Percentiles rank a stretch among this genome's conserved stretches.
Conservation (phyloP, 2,329 filamentous ascomycete species). For the Fusarium zealandicum region DNA sequence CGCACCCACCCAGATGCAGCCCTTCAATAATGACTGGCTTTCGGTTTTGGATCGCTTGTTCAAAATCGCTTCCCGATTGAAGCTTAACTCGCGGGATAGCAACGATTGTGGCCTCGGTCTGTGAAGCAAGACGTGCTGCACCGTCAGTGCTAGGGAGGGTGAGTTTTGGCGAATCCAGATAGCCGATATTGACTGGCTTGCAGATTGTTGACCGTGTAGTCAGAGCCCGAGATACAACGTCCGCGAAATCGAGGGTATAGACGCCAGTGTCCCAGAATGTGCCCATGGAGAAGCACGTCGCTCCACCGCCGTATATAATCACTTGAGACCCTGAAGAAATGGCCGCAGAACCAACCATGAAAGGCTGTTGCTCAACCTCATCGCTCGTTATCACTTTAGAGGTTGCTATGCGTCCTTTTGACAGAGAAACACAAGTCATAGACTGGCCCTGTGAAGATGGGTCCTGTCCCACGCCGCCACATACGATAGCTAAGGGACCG, state of each 20-base stretch:
- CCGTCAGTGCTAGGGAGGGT: slow-evolving; percentile 20
- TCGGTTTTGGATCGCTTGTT: slow-evolving; percentile 61
- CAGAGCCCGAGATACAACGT: background rate
- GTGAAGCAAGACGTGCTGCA: background rate
- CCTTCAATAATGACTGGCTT: slow-evolving; percentile 68
- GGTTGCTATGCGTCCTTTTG: slow-evolving; percentile 39
- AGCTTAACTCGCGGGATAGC: slow-evolving; percentile 62
- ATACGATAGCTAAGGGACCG: slow-evolving; percentile 37
- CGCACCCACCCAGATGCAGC: slow-evolving; percentile 72
- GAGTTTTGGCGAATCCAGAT: slow-evolving; percentile 42
- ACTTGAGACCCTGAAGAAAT: slow-evolving; percentile 58
- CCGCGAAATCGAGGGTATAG: slow-evolving; percentile 50
- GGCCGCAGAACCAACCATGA: slow-evolving; percentile 74
- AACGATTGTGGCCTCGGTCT: slow-evolving; percentile 31
- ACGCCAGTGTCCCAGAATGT: slow-evolving; percentile 78
- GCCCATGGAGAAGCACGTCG: slow-evolving; percentile 90
- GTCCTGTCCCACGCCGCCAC: slow-evolving; percentile 46
- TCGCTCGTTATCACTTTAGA: slow-evolving; percentile 9
- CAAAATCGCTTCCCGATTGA: slow-evolving; percentile 63
- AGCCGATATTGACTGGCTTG: slow-evolving; percentile 19
- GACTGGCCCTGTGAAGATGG: slow-evolving; percentile 41
- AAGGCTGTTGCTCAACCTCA: slow-evolving; percentile 51
- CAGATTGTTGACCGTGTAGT: background rate
- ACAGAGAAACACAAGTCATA: slow-evolving; percentile 34
- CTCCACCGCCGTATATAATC: slow-evolving; percentile 78